phyloP scores from a whole-genome alignment of 2,329 filamentous ascomycete genomes.

The Colletotrichum sp. region DNA sequence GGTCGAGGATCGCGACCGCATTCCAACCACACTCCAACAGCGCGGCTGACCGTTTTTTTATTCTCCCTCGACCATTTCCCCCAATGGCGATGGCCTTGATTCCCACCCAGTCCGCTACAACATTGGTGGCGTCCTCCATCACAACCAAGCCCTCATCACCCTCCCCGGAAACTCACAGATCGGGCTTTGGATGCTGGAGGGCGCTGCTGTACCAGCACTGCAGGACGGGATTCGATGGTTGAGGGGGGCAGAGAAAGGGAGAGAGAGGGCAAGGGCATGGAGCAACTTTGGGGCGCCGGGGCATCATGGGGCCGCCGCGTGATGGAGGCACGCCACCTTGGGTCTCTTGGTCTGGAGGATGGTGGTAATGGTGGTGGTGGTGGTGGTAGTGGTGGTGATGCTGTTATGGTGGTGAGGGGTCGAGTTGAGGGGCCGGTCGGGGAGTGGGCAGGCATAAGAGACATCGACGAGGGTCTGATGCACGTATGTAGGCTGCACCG shows the following conservation, averaged over 20 bases:
- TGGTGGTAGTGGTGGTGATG: not conserved
- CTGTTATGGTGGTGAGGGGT: not conserved
- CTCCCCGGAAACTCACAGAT: not conserved
- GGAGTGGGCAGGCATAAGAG: not conserved
- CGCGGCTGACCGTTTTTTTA: slow-evolving; percentile 8
- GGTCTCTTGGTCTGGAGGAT: not conserved
- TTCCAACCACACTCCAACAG: slow-evolving; percentile 6
- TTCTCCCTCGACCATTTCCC: not conserved
- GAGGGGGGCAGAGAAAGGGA: not conserved
- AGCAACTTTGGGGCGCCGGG: not conserved
- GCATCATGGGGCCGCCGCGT: slow-evolving; percentile 13
- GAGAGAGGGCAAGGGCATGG: not conserved
- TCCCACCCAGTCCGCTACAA: not conserved
- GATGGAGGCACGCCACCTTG: slow-evolving; percentile 17
- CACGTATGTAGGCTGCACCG: not conserved
- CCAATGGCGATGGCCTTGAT: not conserved
- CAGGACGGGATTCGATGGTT: not conserved
- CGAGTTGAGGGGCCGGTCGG: not conserved
- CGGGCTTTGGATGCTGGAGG: not conserved
- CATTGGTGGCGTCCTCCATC: not conserved
- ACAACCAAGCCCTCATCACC: not conserved
- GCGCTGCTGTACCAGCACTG: not conserved
- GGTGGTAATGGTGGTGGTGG: not conserved
- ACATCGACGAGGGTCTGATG: not conserved
- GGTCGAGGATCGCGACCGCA: not conserved